phyloP scores from a whole-genome alignment of 1,284 basidiomycete species.

The Erythrobasidium hasegawianum region DNA sequence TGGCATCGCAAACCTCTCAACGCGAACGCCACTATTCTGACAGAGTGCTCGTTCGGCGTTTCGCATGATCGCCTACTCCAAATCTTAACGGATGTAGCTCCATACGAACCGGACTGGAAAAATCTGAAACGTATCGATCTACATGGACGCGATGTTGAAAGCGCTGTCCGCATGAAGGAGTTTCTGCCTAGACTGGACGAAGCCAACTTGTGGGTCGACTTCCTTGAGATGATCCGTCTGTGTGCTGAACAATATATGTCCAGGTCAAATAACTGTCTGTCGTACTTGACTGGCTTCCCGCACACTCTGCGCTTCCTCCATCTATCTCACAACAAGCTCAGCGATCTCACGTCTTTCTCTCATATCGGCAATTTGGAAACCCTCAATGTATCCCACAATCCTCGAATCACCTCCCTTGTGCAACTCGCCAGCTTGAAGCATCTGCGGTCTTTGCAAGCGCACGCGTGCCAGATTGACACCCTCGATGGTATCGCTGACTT shows the following conservation, averaged over 20 bases:
- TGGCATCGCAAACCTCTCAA: conserved; percentile 34
- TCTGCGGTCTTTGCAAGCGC: conserved; percentile 81
- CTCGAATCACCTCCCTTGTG: conserved; percentile 71
- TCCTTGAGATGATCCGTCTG: conserved; percentile 36
- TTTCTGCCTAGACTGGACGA: conserved; percentile 81
- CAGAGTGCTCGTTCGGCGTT: conserved; percentile 89
- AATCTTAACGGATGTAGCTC: conserved; percentile 90
- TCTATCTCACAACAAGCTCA: conserved; percentile 75
- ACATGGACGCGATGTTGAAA: conserved; percentile 73
- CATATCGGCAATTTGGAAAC: conserved; percentile 81
- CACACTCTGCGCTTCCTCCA: conserved; percentile 71
- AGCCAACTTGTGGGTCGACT: conserved; percentile 64
- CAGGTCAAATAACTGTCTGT: conserved; percentile 74
- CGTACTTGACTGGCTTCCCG: conserved; percentile 84
- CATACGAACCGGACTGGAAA: conserved; percentile 94
- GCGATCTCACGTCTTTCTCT: conserved; percentile 79
- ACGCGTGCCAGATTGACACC: conserved; percentile 72
- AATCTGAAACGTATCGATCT: conserved; percentile 71
- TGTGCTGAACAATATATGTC: conserved; percentile 3
- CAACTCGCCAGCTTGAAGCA: conserved; percentile 79
- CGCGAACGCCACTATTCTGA: conserved; percentile 72
- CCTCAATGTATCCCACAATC: conserved; percentile 86
- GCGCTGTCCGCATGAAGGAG: conserved; percentile 86
- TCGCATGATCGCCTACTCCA: conserved; percentile 84
- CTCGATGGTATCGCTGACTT: conserved; percentile 73